These are phyloP conservation scores for Tulasnella sp. DNA, from an alignment of 768 basidiomycete genomes.

Conservation along the genomic window DNA sequence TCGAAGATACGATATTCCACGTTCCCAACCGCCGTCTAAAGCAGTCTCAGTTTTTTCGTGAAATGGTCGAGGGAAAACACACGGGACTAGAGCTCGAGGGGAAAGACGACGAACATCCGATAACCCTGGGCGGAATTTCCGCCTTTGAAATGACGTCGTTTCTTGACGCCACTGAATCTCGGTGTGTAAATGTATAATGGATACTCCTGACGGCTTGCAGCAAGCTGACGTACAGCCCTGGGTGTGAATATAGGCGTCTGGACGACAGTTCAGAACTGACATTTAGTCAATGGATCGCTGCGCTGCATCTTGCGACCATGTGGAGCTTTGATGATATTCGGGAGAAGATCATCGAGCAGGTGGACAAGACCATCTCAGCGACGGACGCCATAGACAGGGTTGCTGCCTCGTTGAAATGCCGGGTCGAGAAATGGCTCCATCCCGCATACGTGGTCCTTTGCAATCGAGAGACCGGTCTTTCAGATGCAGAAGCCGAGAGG, in stretches of 20 bases:
- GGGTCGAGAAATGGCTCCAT: conserved; percentile 26
- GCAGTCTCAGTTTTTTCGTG: conserved; percentile 4
- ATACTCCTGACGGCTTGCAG: no score
- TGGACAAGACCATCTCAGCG: neutral
- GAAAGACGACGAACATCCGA: neutral
- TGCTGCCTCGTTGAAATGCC: conserved; percentile 3
- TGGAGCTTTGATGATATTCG: conserved; percentile 6
- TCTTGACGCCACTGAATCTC: neutral
- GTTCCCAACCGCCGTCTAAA: neutral
- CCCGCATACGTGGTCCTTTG: conserved; percentile 22
- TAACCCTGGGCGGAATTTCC: neutral
- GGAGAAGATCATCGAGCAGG: neutral
- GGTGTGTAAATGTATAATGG: no score
- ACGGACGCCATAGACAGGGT: neutral
- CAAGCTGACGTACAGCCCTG: no score
- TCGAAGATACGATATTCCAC: neutral
- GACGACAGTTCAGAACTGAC: no score
- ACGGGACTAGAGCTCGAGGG: neutral
- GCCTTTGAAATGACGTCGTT: neutral
- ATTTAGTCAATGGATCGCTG: neutral
- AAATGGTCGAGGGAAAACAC: neutral
- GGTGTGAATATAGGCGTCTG: no score
- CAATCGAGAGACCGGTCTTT: neutral
- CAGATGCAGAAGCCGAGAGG: conserved; percentile 1
- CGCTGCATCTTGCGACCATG: conserved; percentile 17